These are phyloP conservation scores for Trapa incisa DNA, from an alignment of 345 rosid species.

Conservation along the genomic window DNA sequence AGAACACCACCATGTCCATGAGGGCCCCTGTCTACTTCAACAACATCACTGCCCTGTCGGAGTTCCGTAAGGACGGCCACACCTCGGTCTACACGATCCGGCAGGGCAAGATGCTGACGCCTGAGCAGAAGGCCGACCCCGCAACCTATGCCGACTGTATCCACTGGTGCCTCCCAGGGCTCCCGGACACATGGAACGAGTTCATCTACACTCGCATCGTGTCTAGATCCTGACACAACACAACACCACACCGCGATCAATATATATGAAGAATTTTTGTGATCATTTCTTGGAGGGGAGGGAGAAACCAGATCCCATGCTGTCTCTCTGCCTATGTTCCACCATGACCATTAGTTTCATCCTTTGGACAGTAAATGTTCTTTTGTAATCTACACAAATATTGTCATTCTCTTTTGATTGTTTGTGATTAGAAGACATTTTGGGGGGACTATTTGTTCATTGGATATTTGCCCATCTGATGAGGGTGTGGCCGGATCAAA, in stretches of 20 bases:
- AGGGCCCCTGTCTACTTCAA: conserved; percentile 49
- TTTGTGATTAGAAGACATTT: background rate
- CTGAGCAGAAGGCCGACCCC: conserved; percentile 71
- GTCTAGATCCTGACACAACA: conserved; percentile 36
- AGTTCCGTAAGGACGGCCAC: conserved; percentile 83
- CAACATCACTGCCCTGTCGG: conserved; percentile 65
- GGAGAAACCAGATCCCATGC: background rate
- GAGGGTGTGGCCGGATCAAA: background rate
- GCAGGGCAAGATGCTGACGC: conserved; percentile 70
- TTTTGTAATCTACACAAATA: background rate
- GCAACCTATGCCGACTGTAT: conserved; percentile 82
- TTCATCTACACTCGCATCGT: conserved; percentile 65
- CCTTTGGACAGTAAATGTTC: background rate
- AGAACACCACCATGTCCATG: conserved; percentile 40
- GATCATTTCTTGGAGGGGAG: background rate
- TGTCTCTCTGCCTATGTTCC: background rate
- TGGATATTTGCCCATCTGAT: background rate
- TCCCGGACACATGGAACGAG: conserved; percentile 93
- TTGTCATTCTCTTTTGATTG: background rate
- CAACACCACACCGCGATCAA: background rate
- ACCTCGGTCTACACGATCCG: conserved; percentile 71
- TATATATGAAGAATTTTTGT: background rate
- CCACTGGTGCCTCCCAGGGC: conserved; percentile 95
- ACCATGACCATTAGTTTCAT: too few species aligned
- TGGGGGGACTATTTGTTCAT: background rate